Percentiles rank a stretch among this genome's conserved stretches.
These are phyloP conservation scores for Lepraria neglecta DNA, from an alignment of 495 filamentous ascomycete species.

Conservation along the genomic window DNA sequence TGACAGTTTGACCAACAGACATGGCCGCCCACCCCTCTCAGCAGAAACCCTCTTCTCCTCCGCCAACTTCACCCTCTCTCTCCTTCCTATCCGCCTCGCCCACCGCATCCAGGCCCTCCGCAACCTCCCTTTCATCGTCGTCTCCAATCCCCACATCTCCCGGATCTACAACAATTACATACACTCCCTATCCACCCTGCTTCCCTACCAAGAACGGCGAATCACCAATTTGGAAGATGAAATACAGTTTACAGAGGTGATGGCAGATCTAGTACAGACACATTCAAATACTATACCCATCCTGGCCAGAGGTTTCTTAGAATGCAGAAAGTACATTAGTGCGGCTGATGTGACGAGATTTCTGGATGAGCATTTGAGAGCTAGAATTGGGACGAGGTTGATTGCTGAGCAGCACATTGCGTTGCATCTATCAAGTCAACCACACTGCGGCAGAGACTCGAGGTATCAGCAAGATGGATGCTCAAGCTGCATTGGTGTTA, in stretches of 20 bases:
- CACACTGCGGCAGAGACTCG: slow-evolving; percentile 49
- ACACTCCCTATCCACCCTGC: slow-evolving; percentile 80
- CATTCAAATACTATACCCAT: slow-evolving; percentile 91
- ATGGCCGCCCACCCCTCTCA: slow-evolving; percentile 84
- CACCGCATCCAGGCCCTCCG: slow-evolving; percentile 87
- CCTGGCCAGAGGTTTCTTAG: slow-evolving; percentile 84
- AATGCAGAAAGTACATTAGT: slow-evolving; percentile 81
- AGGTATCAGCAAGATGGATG: slow-evolving; percentile 43
- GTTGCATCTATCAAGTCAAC: slow-evolving; percentile 74
- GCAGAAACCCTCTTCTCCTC: slow-evolving; percentile 72
- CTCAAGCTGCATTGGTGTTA: slow-evolving; percentile 85
- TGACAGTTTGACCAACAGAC: slow-evolving; percentile 41
- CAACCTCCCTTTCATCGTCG: slow-evolving; percentile 94
- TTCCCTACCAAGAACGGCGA: slow-evolving; percentile 70
- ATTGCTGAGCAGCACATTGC: slow-evolving; percentile 97
- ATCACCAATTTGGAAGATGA: slow-evolving; percentile 85
- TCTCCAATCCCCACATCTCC: slow-evolving; percentile 87
- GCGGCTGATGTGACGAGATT: slow-evolving; percentile 77
- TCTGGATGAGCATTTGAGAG: slow-evolving; percentile 87
- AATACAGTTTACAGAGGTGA: slow-evolving; percentile 79
- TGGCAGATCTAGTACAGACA: slow-evolving; percentile 87
- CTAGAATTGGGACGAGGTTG: slow-evolving; percentile 86
- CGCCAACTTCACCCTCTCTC: slow-evolving; percentile 89
- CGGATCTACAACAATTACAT: slow-evolving; percentile 93
- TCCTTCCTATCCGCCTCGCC: slow-evolving; percentile 88